Conservation (phyloP, 2,329 filamentous ascomycete genomes). For the Colletotrichum sp. region DNA sequence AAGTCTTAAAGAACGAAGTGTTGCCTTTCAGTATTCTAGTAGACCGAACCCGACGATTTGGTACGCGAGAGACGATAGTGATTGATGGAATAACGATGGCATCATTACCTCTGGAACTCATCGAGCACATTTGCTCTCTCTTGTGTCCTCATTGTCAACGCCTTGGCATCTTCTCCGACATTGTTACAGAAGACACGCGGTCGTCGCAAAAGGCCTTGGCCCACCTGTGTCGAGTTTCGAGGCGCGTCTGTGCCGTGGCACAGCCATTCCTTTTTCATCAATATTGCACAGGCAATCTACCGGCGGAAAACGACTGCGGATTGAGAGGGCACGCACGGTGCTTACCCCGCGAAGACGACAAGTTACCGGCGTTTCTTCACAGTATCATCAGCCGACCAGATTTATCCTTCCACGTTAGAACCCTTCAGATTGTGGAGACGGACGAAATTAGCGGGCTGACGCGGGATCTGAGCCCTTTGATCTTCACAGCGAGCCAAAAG, state of each 20-base stretch:
- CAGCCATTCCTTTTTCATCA: constrained; percentile 14
- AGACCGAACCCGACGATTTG: not conserved
- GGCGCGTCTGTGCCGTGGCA: not conserved
- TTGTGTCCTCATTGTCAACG: constrained; percentile 2
- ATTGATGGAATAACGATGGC: not conserved
- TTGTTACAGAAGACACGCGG: not conserved
- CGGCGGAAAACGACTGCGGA: not conserved
- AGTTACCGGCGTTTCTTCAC: not conserved
- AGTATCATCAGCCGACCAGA: not conserved
- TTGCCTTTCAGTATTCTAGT: not conserved
- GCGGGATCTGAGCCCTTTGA: not conserved
- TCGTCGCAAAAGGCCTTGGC: not conserved
- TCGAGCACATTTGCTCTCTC: constrained; percentile 2
- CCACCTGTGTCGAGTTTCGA: not conserved
- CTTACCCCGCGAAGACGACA: not conserved
- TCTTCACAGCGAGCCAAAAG: not conserved
- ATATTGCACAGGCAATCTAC: not conserved
- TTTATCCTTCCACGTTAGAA: not conserved
- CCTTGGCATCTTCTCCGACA: not conserved
- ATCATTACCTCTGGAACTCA: constrained; percentile 6
- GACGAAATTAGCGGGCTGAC: not conserved
- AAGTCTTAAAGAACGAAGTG: not conserved
- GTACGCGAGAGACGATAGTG: not conserved
- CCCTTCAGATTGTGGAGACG: not conserved
- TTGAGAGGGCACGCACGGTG: not conserved